Base-by-base conservation (phyloP, 2,329 filamentous ascomycete genomes). In the Neopestalotiopsis rosae region DNA sequence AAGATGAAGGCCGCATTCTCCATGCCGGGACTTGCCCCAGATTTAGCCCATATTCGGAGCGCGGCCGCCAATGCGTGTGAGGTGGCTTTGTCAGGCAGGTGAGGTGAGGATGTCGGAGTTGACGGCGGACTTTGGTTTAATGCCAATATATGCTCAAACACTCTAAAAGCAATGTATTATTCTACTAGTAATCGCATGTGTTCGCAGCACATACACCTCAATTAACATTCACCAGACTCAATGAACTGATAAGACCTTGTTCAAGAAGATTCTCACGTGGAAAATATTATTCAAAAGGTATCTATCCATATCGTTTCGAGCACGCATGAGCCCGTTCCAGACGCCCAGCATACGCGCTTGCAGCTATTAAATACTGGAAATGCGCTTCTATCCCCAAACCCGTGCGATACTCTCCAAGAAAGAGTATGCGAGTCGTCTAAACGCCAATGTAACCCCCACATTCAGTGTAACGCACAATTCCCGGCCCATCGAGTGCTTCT, bases 31-130 rank as follows among this genome's bases (percentile, higher is more conserved):
- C n/a, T 13, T 20, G 32, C 5, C 59, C 59, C 59, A 62, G 59
- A 62, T 62, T 52, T 38, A 62, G 32, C 17, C 59, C 59, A 59
- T 2, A 40, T 62, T 34, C 59, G 28, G 59, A 34, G n/a, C 14
- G 28, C 30, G 32, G 59, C 59, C 59, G 59, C 17, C 24, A 62
- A 40, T 34, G 59, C 32, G 34, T 38, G 32, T n/a, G 17, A 20
- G 24, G 13, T 40, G 59, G 14, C 59, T 38, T 62, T 62, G 30
- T 40, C 32, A 34, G 59, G 59, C 59, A 62, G 28, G 59, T 62
- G 59, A 62, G 28, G 59, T 62, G 59, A 34, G 34, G 9, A 40
- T 59, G 59, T 62, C 59, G 59, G 59, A 62, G 59, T 62, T 62
- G 30, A 17, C 34, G 32, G 59, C 59, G 59, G 59, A 62, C 59